Evolutionary conservation across 2,329 filamentous ascomycete species (phyloP).

Genomic region (Cladosporium sp.): DNA sequence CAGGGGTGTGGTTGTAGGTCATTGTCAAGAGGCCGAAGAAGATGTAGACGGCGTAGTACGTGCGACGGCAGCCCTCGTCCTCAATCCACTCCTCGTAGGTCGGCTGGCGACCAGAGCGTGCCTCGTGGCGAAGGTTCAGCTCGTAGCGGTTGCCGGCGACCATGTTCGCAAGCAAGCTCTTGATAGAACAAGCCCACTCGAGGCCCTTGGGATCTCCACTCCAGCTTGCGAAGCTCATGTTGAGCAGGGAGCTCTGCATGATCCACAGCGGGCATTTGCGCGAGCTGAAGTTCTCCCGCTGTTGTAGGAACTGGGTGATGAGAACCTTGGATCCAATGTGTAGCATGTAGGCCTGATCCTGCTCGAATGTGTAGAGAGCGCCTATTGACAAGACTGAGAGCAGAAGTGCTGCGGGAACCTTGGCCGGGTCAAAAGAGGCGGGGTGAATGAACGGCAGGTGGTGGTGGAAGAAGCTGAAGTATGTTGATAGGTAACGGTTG

Average conservation of each 20-base stretch:
- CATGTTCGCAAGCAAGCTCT: conserved; percentile 97
- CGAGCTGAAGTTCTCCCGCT: conserved; percentile 98
- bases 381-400: conserved; percentile 92
- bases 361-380: conserved; percentile 93
- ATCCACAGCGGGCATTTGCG: conserved; percentile 97
- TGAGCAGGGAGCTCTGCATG: conserved; percentile 94
- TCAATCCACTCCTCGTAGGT: conserved; percentile 91
- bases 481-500: conserved; percentile 91
- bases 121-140: conserved; percentile 87
- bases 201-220: conserved; percentile 96
- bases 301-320: conserved; percentile 94
- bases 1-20: conserved; percentile 96
- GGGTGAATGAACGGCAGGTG: conserved; percentile 95
- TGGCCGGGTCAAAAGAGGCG: conserved; percentile 79
- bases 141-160: conserved; percentile 96
- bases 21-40: conserved; percentile 95
- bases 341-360: conserved; percentile 93
- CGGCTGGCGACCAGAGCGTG: conserved; percentile 72
- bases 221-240: conserved; percentile 99
- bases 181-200: conserved; percentile 98
- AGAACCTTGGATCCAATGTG: conserved; percentile 97
- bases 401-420: conserved; percentile 77
- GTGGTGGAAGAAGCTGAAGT: conserved; percentile 96
- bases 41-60: conserved; percentile 98
- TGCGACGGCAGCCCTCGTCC: conserved; percentile 92